Base-by-base conservation (phyloP, 306 rosid species). In the Cyamopsis tetragonoloba region DNA sequence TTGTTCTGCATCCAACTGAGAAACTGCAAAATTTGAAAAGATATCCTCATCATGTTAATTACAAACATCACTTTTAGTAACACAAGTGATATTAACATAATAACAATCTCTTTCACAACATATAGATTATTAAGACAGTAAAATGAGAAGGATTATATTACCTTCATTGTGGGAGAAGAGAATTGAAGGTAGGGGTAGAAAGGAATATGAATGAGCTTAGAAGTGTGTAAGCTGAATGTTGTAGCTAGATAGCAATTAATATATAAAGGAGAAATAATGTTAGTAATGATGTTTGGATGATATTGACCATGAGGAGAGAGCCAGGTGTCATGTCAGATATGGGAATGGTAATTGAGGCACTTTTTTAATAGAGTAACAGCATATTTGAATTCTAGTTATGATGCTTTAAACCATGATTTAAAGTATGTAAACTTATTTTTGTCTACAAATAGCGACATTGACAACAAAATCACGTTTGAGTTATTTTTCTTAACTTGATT, bases 1-100 rank as follows among this genome's bases (percentile, higher is more conserved):
- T 85, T 90, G 67, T 81, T 88, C 72, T 93, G 99, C 91, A 93
- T 83, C 98, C 99, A 95, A 55, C 89, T 62, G 64, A 95, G 80
- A 72, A 95, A 86, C 99, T 95, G 85, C 84, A 78, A 56, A 27
- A 22, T 69, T 35, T 6, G 27, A 69, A 58, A 28, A 51, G 11
- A 37, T 54, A 68, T 55, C 12, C 15, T 10, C n/a, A 61, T 9
- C 62, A 60, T 9, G 48, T 49, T 12, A 61, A 54, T 49, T 12
- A 61, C 7, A 55, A n/a, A 4, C 7, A 15, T 18, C 51, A 57
- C 7, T 47, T 35, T 2, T 37, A n/a, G 7, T 31, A 32, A 31
- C 11, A 53, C 35, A 18, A 70, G 51, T 38, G 27, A 13, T 44
- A 23, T 42, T 43, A 54, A 76, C 7, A 56, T 39, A 35, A 0